phyloP scores from a whole-genome alignment of 352 stramenopile species.

The Globisporangium parvum region DNA sequence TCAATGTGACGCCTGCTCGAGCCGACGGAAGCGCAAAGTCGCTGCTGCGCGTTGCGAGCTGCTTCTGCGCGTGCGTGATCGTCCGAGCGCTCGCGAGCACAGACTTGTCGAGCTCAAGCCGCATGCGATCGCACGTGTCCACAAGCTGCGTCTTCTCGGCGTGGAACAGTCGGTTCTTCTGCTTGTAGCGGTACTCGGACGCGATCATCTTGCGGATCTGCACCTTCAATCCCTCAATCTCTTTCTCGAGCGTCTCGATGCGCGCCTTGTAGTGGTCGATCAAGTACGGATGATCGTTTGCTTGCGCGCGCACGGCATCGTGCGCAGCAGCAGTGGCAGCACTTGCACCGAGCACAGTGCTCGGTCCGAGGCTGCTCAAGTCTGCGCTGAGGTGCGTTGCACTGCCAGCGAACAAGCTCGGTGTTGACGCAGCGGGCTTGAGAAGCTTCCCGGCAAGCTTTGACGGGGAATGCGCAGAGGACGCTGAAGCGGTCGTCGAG shows the following conservation, averaged over 20 bases:
- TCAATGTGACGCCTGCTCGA: background rate
- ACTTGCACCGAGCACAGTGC: constrained; percentile 1
- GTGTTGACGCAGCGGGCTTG: constrained; percentile 4
- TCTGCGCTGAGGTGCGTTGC: background rate
- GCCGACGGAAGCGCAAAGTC: too few species aligned
- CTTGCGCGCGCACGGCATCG: background rate
- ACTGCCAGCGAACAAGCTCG: background rate
- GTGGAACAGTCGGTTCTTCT: constrained; percentile 49
- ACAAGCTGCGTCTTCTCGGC: constrained; percentile 45
- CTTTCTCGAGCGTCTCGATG: constrained; percentile 43
- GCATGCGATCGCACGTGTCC: constrained; percentile 38
- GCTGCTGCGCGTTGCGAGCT: constrained; percentile 2
- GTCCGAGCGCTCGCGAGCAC: constrained; percentile 29
- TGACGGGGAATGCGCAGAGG: background rate
- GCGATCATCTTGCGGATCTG: constrained; percentile 80
- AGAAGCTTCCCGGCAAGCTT: constrained; percentile 4
- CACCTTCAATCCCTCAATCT: constrained; percentile 53
- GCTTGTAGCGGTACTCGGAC: constrained; percentile 68
- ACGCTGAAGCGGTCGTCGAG: background rate
- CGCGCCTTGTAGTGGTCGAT: constrained; percentile 50
- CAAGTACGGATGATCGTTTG: constrained; percentile 66
- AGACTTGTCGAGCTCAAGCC: constrained; percentile 34
- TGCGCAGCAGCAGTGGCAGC: background rate
- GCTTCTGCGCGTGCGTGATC: constrained; percentile 18
- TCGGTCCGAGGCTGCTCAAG: background rate